Conservation (phyloP, 768 basidiomycete species). For the Trametes elegans region DNA sequence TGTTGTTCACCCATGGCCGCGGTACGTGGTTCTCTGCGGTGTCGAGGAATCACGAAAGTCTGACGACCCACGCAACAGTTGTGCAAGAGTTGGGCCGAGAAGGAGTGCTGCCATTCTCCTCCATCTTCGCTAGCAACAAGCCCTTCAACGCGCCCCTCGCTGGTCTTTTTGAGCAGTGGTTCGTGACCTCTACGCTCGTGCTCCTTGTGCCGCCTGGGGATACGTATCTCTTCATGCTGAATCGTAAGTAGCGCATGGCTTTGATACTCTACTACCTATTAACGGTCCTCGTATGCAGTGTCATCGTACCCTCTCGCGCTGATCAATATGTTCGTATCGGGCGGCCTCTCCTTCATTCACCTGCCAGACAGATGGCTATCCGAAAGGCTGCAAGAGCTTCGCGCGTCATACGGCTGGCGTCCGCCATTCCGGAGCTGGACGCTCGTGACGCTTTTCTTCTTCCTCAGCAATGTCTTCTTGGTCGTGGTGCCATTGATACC, state of each 20-base stretch:
- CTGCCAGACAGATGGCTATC: constrained; percentile 29
- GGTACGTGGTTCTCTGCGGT: constrained; percentile 37
- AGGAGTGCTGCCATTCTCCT: constrained; percentile 63
- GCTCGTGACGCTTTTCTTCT: constrained; percentile 49
- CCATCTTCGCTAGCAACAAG: constrained; percentile 67
- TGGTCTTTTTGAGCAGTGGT: constrained; percentile 61
- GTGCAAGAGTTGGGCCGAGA: constrained; percentile 75
- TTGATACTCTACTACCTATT: background rate
- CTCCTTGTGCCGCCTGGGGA: constrained; percentile 66
- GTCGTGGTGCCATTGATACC: constrained; percentile 62
- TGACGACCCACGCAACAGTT: constrained; percentile 38
- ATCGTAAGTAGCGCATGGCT: constrained; percentile 40
- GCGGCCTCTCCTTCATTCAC: constrained; percentile 63
- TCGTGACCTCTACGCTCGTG: constrained; percentile 54
- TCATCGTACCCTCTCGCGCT: constrained; percentile 56
- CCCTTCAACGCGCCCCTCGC: constrained; percentile 68
- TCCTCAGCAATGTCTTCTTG: constrained; percentile 65
- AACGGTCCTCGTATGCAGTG: constrained; percentile 35
- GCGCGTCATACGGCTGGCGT: constrained; percentile 44
- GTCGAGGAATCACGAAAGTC: background rate
- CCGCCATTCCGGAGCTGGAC: constrained; percentile 64
- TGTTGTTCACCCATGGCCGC: constrained; percentile 66
- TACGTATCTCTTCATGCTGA: constrained; percentile 70
- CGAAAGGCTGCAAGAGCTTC: background rate
- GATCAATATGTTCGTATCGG: constrained; percentile 58